A percentile compares a stretch with the other conserved stretches of the same genome.
These are phyloP conservation scores for Marasmius fiardii DNA, from an alignment of 1,284 basidiomycete species.

Conservation along the genomic window DNA sequence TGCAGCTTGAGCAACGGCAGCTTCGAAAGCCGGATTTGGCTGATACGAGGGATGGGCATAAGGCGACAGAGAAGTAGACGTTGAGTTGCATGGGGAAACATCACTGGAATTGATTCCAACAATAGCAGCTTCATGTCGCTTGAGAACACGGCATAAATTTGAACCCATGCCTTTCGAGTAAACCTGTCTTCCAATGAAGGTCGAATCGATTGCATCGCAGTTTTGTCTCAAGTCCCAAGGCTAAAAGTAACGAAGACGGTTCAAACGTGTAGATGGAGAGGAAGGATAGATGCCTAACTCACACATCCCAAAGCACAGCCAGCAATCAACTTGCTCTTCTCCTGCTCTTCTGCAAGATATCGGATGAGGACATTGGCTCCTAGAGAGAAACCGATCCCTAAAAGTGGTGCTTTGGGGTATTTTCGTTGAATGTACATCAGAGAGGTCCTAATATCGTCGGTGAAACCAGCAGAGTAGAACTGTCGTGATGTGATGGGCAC, in stretches of 20 bases:
- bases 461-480: constrained; percentile 85
- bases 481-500: constrained; percentile 79
- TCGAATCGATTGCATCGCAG: constrained; percentile 32
- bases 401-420: constrained; percentile 79
- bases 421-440: constrained; percentile 71
- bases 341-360: constrained; percentile 87
- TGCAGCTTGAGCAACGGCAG: constrained; percentile 46
- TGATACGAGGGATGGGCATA: constrained; percentile 18
- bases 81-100: no score
- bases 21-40: constrained; percentile 29
- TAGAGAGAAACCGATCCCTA: constrained; percentile 92
- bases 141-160: constrained; percentile 72
- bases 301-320: constrained; percentile 83
- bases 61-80: constrained; percentile 3
- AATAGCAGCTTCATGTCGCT: constrained; percentile 54
- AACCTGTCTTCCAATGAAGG: constrained; percentile 64
- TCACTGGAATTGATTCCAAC: constrained; percentile 24
- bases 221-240: constrained; percentile 13
- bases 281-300: constrained; percentile 24
- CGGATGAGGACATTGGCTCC: constrained; percentile 92
- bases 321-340: constrained; percentile 69
- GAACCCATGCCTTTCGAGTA: constrained; percentile 84
- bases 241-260: constrained; percentile 5
- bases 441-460: constrained; percentile 83
- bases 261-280: constrained; percentile 8